Evolutionary conservation across 2,329 filamentous ascomycete species (phyloP), one percentile per base, ranked within the genome.

Genomic region (Colletotrichum paranaense): DNA sequence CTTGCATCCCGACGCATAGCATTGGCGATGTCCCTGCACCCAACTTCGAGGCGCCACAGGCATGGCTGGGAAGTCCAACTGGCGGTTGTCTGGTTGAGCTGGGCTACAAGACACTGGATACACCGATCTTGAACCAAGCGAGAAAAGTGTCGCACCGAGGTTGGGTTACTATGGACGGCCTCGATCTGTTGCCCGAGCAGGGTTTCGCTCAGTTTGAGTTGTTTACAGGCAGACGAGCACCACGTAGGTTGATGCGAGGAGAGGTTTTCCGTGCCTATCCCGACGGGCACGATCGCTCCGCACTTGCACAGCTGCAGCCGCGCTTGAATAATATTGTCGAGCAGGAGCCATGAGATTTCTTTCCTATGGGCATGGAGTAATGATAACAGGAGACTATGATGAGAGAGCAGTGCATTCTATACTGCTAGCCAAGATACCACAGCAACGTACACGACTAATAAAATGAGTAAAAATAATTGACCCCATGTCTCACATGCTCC

Each of bases 171-270:
- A 90, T 95, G 81, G 92, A 95, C 77, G 93, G 93, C 0, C 84
- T 95, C 14, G 93, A 95, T 77, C 87, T 95, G 59, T 82, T 96
- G 16, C 92, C 92, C 0, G 94, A 95, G 79, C 93, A 95, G 79
- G 94, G 92, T 0, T 94, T 94, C 81, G 93, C 93, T 1, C 93
- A 95, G 77, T 96, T 95, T 78, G 94, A 96, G 81, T 82, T 95
- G 2, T 94, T 95, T 79, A 95, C 93, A 0, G 93, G 93, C 0
- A 86, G 92, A 63, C 88, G 91, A 76, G 92, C 92, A 11, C 92
- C 92, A 8, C 88, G 93, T 30, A 84, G 90, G 57, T 81, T 93
- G 49, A 95, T 96, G 93, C 88, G 92, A 74, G 85, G 89, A 55
- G 91, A 92, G 77, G 91, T 93, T 14, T 82, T 88, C 69, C 79